Conservation (phyloP, 805 yeast species). For the Teunomyces barrocoloradensis region DNA sequence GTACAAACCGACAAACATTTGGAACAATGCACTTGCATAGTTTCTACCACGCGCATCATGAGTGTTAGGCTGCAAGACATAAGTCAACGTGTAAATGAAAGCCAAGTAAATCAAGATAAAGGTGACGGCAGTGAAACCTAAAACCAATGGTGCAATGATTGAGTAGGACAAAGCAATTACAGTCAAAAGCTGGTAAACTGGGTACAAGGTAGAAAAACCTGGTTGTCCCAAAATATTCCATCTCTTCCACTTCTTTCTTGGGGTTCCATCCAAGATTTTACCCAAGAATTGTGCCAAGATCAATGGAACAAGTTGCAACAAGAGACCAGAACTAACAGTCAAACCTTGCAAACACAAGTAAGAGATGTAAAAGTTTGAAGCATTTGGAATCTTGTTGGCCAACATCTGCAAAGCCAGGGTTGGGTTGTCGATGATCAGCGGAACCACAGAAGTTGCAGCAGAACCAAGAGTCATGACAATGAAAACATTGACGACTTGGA, state of each 20-base stretch:
- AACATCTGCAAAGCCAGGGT: slow-evolving; percentile 17
- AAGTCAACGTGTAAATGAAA: slow-evolving; percentile 58
- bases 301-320: slow-evolving; percentile 45
- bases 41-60: slow-evolving; percentile 68
- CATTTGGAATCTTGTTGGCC: slow-evolving; percentile 21
- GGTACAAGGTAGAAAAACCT: slow-evolving; percentile 81
- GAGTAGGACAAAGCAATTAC: slow-evolving; percentile 75
- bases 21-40: slow-evolving; percentile 70
- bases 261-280: slow-evolving; percentile 74
- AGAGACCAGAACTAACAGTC: slow-evolving; percentile 20
- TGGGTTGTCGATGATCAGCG: slow-evolving; percentile 12
- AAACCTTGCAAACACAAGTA: slow-evolving; percentile 27
- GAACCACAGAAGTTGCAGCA: slow-evolving; percentile 30
- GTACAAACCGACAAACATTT: slow-evolving; percentile 68
- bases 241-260: slow-evolving; percentile 89
- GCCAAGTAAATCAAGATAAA: slow-evolving; percentile 59
- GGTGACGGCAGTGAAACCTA: slow-evolving; percentile 64
- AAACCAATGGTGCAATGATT: slow-evolving; percentile 70
- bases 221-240: slow-evolving; percentile 61
- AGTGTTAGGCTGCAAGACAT: slow-evolving; percentile 56
- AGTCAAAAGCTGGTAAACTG: slow-evolving; percentile 69
- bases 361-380: slow-evolving; percentile 27
- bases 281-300: slow-evolving; percentile 71
- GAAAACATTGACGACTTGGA: slow-evolving; percentile 30
- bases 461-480: slow-evolving; percentile 24